A percentile compares a stretch with the other conserved stretches of the same genome.
phyloP scores from a whole-genome alignment of 257 asterid species.

The Solanum bulbocastanum region DNA sequence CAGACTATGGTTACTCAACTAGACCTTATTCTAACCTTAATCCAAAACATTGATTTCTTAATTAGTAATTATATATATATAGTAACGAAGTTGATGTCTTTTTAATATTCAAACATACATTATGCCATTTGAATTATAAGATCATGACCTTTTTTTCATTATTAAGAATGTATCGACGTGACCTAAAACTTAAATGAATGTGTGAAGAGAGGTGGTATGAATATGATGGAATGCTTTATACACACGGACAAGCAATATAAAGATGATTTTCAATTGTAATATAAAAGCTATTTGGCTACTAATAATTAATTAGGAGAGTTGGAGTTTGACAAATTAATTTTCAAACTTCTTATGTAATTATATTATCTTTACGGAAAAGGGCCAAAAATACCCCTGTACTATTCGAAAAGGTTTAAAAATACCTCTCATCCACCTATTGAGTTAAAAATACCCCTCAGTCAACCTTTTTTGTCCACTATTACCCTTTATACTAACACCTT shows the following conservation, averaged over 20 bases:
- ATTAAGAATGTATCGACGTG: background rate
- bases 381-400: too few relatives aligned
- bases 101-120: background rate
- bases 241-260: background rate
- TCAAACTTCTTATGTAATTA: background rate
- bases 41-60: background rate
- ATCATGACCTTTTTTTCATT: background rate
- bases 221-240: background rate
- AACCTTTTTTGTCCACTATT: too few relatives aligned
- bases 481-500: too few relatives aligned
- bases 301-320: background rate
- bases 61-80: too few relatives aligned
- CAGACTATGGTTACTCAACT: too few relatives aligned
- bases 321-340: background rate
- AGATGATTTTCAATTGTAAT: background rate
- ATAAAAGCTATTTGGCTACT: background rate
- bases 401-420: too few relatives aligned
- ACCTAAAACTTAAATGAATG: background rate
- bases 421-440: too few relatives aligned
- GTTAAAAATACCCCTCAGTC: too few relatives aligned
- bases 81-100: background rate
- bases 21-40: background rate
- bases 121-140: background rate
- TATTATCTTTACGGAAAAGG: too few relatives aligned
- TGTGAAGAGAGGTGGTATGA: background rate